phyloP scores from a whole-genome alignment of 2,329 filamentous ascomycete species.

The Uncinocarpus reesii region DNA sequence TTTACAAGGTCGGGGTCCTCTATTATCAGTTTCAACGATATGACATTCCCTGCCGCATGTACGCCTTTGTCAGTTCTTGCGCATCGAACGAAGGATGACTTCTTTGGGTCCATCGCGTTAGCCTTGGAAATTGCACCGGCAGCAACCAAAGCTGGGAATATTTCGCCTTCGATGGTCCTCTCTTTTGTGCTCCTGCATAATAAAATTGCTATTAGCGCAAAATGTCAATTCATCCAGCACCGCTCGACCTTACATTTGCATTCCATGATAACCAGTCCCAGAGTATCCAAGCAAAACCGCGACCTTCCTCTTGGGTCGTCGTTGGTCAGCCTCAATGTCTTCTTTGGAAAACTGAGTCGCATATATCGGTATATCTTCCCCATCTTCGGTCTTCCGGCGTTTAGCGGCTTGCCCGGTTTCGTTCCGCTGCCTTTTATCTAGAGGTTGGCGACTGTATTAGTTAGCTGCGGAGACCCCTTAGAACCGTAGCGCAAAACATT shows the following conservation, averaged over 20 bases:
- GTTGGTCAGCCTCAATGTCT: constrained; percentile 77
- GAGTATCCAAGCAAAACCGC: constrained; percentile 93
- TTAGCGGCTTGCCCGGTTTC: constrained; percentile 45
- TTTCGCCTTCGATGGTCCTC: constrained; percentile 90
- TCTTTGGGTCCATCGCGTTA: constrained; percentile 93
- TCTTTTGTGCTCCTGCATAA: constrained; percentile 46
- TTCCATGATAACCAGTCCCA: constrained; percentile 91
- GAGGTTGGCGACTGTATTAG: constrained; percentile 41
- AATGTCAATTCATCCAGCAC: background rate
- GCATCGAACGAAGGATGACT: constrained; percentile 86
- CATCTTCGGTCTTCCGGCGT: constrained; percentile 44
- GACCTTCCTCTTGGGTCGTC: constrained; percentile 89
- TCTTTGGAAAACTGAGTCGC: constrained; percentile 56
- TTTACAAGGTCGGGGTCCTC: constrained; percentile 79
- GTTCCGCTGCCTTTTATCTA: constrained; percentile 42
- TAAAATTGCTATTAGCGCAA: background rate
- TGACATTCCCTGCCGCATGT: constrained; percentile 88
- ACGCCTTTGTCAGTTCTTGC: constrained; percentile 96
- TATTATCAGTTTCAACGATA: constrained; percentile 89
- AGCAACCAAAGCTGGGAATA: constrained; percentile 83
- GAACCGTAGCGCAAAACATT: background rate
- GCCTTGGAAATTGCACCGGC: constrained; percentile 92
- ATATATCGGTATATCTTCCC: constrained; percentile 41
- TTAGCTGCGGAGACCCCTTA: constrained; percentile 36
- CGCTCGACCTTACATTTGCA: constrained; percentile 58